A percentile compares a stretch with the other conserved stretches of the same genome.
Evolutionary conservation across 2,329 filamentous ascomycete species (phyloP).

Genomic region (Fusarium oxysporum): DNA sequence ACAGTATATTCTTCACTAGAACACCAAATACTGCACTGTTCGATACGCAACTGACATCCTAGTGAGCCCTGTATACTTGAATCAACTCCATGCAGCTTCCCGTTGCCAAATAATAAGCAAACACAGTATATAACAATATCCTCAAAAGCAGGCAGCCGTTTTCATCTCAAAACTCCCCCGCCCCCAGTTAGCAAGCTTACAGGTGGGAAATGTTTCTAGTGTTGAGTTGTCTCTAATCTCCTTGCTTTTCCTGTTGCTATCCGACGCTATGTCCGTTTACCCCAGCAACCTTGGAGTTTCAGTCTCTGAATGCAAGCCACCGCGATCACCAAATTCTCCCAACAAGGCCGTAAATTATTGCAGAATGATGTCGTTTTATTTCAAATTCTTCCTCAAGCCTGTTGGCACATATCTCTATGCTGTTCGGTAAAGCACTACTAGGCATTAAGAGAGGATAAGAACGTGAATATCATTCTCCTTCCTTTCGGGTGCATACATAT

Average conservation of each 20-base stretch:
- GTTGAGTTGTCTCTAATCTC: background rate
- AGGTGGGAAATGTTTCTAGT: background rate
- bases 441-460: background rate
- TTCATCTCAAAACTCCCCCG: background rate
- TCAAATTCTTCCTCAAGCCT: rapidly evolving
- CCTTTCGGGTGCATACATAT: background rate
- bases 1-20: background rate
- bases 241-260: background rate
- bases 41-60: background rate
- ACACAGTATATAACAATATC: background rate
- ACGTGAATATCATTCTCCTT: background rate
- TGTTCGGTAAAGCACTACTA: background rate
- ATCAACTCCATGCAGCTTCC: background rate
- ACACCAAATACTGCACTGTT: background rate
- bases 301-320: background rate
- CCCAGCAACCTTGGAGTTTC: background rate
- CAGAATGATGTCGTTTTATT: background rate
- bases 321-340: background rate
- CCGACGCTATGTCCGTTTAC: background rate
- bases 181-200: background rate
- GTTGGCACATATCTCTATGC: too few relatives aligned
- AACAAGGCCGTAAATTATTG: background rate
- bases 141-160: background rate
- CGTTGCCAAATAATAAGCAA: background rate
- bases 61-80: background rate